phyloP scores from a whole-genome alignment of 768 basidiomycete species.

The Candolleomyces aberdarensis region DNA sequence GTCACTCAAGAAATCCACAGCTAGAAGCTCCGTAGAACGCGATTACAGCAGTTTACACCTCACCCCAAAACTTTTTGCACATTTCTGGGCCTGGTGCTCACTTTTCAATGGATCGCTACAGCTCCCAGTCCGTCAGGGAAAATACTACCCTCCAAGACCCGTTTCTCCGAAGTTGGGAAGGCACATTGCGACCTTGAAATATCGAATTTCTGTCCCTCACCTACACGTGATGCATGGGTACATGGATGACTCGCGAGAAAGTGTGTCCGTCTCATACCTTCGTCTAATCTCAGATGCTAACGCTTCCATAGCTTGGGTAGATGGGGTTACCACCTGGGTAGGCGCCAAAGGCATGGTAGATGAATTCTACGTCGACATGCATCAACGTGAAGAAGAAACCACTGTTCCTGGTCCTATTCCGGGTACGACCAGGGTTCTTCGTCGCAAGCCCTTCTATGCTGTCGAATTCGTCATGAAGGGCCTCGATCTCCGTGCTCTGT shows the following conservation, averaged over 20 bases:
- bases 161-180: conserved; percentile 85
- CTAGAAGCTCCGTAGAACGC: conserved; percentile 16
- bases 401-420: conserved; percentile 54
- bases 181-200: conserved; percentile 89
- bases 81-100: conserved; percentile 92
- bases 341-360: conserved; percentile 84
- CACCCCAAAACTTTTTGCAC: conserved; percentile 78
- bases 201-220: conserved; percentile 72
- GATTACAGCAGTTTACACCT: conserved; percentile 76
- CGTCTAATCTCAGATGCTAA: conserved; percentile 2
- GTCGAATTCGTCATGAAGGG: conserved; percentile 80
- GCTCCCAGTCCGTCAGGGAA: conserved; percentile 87
- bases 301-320: conserved; percentile 57
- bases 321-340: conserved; percentile 75
- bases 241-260: conserved; percentile 71
- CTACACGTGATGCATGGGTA: conserved; percentile 87
- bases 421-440: conserved; percentile 54
- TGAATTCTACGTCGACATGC: conserved; percentile 84
- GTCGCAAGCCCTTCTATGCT: conserved; percentile 84
- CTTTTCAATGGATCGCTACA: conserved; percentile 78
- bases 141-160: conserved; percentile 65
- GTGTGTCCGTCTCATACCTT: conserved; percentile 25
- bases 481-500: conserved; percentile 71
- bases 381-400: conserved; percentile 86
- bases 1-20: conserved; percentile 38